Conservation (phyloP, 2,329 filamentous ascomycete genomes). For the Diaporthe citrichinensis region DNA sequence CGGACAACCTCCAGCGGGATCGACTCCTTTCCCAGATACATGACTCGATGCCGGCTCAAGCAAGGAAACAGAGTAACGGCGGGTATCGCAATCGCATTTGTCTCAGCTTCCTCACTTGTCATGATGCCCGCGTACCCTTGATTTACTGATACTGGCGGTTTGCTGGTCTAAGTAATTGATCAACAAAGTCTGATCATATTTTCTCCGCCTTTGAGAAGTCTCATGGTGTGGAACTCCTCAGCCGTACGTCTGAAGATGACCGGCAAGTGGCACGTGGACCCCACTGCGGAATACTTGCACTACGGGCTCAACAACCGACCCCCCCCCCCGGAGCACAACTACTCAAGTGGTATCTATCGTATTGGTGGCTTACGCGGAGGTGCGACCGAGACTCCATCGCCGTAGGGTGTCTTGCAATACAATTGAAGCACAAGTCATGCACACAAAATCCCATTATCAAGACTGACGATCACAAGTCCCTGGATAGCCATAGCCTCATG, state of each 20-base stretch:
- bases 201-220: slow-evolving; percentile 5
- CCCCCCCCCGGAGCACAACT: background rate
- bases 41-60: slow-evolving; percentile 25
- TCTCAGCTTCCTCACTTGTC: slow-evolving; percentile 33
- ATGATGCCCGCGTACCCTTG: background rate
- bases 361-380: background rate
- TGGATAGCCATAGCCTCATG: background rate
- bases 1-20: background rate
- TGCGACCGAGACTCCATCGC: background rate
- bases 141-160: background rate
- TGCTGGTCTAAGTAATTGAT: slow-evolving; percentile 4
- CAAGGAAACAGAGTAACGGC: background rate
- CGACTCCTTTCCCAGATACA: slow-evolving; percentile 25
- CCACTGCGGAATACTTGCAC: background rate
- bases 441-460: background rate
- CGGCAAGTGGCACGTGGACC: background rate
- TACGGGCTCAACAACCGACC: background rate
- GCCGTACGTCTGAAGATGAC: slow-evolving; percentile 1
- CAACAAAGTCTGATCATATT: background rate
- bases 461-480: slow-evolving; percentile 7
- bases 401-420: background rate
- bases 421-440: background rate
- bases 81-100: slow-evolving; percentile 18
- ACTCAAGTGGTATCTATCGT: background rate
- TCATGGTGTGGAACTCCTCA: slow-evolving; percentile 7